Base-by-base conservation (phyloP, 495 filamentous ascomycete species). In the Cercophora newfieldiana region DNA sequence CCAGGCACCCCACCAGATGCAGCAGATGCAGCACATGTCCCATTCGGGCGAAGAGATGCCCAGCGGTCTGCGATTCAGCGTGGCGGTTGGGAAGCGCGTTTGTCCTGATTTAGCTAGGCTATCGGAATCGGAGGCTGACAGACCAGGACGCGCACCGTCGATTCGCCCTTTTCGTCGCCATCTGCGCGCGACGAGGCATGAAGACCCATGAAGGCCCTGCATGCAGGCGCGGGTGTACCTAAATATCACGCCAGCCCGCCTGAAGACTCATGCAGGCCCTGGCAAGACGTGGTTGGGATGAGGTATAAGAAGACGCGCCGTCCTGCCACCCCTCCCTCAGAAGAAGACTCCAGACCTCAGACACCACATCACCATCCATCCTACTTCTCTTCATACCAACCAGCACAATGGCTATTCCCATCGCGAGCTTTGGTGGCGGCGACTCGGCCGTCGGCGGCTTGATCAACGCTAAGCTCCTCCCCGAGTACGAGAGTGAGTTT, bases 401-500 rank as follows among this genome's bases (percentile, higher is more conserved):
- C n/a, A 25, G 7, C 7, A 49, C 55, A 10, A 63, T 63, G 61
- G 21, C 29, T 55, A 68, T 73, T 25, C 71, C 73, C 49, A 49
- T 74, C 60, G 72, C 72, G 33, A 67, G 57, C 64, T 69, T 67
- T 61, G 74, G 72, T 54, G 63, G 58, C 66, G 12, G 30, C 30
- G 30, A 75, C 57, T 24, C 69, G n/a, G 19, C 60, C 2, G 63
- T 75, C 30, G 73, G 69, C 33, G 57, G 64, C 26, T 51, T 51
- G 26, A 62, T 77, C 47, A 61, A 63, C 3, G 28, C 47, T 3
- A 55, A 55, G 25, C 74, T 77, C 26, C 65, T 68, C 16, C 74
- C 74, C 12, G 69, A 73, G n/a, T 76, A 73, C 51, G 69, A 76
- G 50, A 56, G 72, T 76, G 63, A 6, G 70, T 50, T 21, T 33